phyloP scores from a whole-genome alignment of 805 yeast species.

The Pichia insulana region DNA sequence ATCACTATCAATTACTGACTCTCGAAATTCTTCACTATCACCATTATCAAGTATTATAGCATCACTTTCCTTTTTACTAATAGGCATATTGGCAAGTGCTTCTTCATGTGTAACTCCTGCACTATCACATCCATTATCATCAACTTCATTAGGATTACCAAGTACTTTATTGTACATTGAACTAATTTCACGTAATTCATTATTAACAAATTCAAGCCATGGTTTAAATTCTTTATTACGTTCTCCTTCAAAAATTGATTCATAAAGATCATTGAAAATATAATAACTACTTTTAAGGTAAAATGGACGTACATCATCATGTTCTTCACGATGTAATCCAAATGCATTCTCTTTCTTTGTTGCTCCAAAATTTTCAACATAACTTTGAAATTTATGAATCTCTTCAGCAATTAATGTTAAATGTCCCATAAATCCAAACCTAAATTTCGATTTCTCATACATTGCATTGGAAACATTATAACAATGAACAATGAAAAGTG shows the following conservation, averaged over 20 bases:
- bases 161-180: constrained; percentile 49
- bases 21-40: constrained; percentile 36
- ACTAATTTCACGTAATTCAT: constrained; percentile 40
- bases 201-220: constrained; percentile 46
- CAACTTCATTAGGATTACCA: constrained; percentile 35
- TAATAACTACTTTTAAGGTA: constrained; percentile 26
- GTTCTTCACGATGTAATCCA: constrained; percentile 22
- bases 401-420: constrained; percentile 49
- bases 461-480: constrained; percentile 22
- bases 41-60: constrained; percentile 30
- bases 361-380: constrained; percentile 28
- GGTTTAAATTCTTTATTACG: constrained; percentile 15
- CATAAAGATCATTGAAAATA: constrained; percentile 26
- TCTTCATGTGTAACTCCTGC: constrained; percentile 10
- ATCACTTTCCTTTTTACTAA: constrained; percentile 15
- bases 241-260: constrained; percentile 20
- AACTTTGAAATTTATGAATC: constrained; percentile 42
- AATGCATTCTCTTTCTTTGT: constrained; percentile 27
- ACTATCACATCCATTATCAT: constrained; percentile 7
- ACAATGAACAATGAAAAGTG: constrained; percentile 24
- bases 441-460: constrained; percentile 31
- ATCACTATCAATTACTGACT: constrained; percentile 8
- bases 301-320: constrained; percentile 21
- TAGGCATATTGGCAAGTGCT: constrained; percentile 11
- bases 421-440: constrained; percentile 56